phyloP scores from a whole-genome alignment of 768 basidiomycete species.

The Mycena capillaripes region DNA sequence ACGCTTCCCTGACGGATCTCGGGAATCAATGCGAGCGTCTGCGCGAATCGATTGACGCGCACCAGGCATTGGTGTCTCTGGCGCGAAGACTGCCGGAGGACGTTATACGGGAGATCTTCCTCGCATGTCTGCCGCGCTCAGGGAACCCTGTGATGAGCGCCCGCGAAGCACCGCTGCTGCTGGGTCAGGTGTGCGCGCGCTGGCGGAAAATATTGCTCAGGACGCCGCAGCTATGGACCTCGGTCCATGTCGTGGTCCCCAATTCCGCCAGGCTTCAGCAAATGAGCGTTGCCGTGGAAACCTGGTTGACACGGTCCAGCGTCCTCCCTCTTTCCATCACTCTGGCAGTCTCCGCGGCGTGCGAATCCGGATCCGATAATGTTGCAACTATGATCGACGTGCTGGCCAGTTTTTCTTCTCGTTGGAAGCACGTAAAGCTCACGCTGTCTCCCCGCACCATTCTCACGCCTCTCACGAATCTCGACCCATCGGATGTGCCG shows the following conservation, averaged over 20 bases:
- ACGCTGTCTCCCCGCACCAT: slow-evolving; percentile 21
- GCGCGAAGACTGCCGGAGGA: slow-evolving; percentile 21
- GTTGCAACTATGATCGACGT: slow-evolving; percentile 25
- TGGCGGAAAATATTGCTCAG: slow-evolving; percentile 22
- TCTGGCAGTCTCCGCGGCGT: slow-evolving; percentile 10
- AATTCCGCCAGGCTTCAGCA: neutral
- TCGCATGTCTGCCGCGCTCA: slow-evolving; percentile 5
- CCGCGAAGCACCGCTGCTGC: slow-evolving; percentile 21
- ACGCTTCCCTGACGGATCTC: neutral
- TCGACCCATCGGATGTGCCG: slow-evolving; percentile 5
- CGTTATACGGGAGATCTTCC: slow-evolving; percentile 16
- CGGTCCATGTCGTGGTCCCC: slow-evolving; percentile 25
- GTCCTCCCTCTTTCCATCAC: slow-evolving; percentile 21
- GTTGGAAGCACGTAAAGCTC: slow-evolving; percentile 18
- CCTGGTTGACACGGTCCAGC: slow-evolving; percentile 21
- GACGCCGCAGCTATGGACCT: slow-evolving; percentile 26
- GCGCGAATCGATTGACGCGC: slow-evolving; percentile 14
- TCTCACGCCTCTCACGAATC: slow-evolving; percentile 27
- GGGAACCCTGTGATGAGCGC: slow-evolving; percentile 22
- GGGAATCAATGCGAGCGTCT: slow-evolving; percentile 2
- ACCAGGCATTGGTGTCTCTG: slow-evolving; percentile 21
- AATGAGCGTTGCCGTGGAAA: neutral
- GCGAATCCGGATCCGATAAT: slow-evolving; percentile 16
- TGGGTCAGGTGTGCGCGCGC: slow-evolving; percentile 15
- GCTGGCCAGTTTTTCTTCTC: slow-evolving; percentile 2